Base-by-base conservation (phyloP, 2,329 filamentous ascomycete genomes). In the Colletotrichum coccodes region DNA sequence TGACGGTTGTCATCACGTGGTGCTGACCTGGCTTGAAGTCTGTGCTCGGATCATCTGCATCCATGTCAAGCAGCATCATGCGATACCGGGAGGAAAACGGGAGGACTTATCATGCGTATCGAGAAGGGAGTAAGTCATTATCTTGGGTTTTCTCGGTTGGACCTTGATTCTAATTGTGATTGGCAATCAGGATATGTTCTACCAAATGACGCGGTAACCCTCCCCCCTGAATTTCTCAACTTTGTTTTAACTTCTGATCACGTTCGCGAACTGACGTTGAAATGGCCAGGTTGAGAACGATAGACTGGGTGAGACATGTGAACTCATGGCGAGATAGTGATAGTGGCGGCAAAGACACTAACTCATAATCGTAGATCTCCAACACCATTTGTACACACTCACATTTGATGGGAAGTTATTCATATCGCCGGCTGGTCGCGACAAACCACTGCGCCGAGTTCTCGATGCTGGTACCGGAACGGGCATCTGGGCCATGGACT, bases 381-480 rank as follows among this genome's bases (percentile, higher is more conserved):
- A 79, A 49, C 75, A 77, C 49, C 72, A 76, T 28, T 50, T 78
- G 9, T 76, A 72, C 23, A 68, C 66, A 42, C 62, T 76, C 44
- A 76, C 75, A 1, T 71, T 75, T n/a, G 71, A 76, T 28, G 71
- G 72, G 42, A 70, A 72, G 30, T 70, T 76, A 26, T 63, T 73
- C 12, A 23, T 76, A 11, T 72, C 72, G 21, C 68, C 73, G 36
- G 60, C 60, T 12, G 65, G 68, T 16, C 57, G 67, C 50, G 47
- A 62, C 28, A 68, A 38, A 16, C 65, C 71, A 5, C 46, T 42
- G 6, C 56, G 38, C 12, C 71, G 70, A n/a, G 76, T 81, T 8
- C 76, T 87, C 1, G 85, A 87, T 73, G 73, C 84, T 30, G 84
- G 84, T n/a, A 85, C 83, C 2, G 84, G 84, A 0, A 86, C 84